Percentiles rank a stretch among this genome's conserved stretches.
Conservation (phyloP, 768 basidiomycete genomes). For the Suillus bovinus region DNA sequence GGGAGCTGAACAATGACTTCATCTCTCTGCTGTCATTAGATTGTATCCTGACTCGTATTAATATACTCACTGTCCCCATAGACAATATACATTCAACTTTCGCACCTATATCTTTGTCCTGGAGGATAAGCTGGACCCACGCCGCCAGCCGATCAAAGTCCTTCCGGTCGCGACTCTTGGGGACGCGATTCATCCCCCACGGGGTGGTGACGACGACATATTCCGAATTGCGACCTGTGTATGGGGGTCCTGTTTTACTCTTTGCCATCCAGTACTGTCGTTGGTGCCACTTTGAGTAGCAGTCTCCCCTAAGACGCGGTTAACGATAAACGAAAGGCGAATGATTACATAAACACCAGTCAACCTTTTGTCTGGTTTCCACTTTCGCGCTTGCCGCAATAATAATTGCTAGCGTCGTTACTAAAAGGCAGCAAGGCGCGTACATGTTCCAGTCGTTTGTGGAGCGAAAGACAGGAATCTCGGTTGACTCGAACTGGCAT, state of each 20-base stretch:
- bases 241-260: constrained; percentile 29
- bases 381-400: neutral
- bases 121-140: constrained; percentile 27
- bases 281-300: neutral
- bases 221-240: constrained; percentile 21
- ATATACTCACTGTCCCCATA: constrained; percentile 32
- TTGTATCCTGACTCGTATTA: neutral
- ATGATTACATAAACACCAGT: neutral
- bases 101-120: constrained; percentile 14
- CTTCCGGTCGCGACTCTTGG: constrained; percentile 8
- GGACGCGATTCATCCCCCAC: constrained; percentile 20
- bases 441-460: neutral
- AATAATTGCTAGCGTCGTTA: neutral
- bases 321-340: neutral
- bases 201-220: constrained; percentile 28
- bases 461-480: neutral
- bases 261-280: constrained; percentile 4
- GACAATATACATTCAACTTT: constrained; percentile 25
- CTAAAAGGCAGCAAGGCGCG: neutral
- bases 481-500: neutral
- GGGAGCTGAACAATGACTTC: constrained; percentile 32
- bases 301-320: neutral
- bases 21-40: constrained; percentile 20
- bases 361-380: neutral
- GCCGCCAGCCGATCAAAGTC: constrained; percentile 27